A percentile compares a stretch with the other conserved stretches of the same genome.
These are phyloP conservation scores for Termitomyces sp. DNA, from an alignment of 768 basidiomycete genomes.

Conservation along the genomic window DNA sequence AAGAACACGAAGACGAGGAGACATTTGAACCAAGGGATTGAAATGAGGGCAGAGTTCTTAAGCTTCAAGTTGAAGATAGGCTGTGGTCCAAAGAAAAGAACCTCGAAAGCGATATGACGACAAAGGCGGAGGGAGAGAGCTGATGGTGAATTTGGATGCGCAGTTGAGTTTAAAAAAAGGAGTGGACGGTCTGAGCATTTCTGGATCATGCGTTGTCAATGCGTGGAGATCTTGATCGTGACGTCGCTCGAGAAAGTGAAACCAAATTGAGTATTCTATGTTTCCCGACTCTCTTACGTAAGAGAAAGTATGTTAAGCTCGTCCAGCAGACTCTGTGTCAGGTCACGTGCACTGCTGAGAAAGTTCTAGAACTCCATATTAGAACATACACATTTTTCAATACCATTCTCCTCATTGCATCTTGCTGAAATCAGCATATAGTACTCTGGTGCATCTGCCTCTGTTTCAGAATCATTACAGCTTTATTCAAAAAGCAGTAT, in stretches of 20 bases:
- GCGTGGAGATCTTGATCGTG: background rate
- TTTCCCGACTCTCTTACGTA: too few relatives aligned
- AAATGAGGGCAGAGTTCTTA: background rate
- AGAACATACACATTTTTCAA: too few relatives aligned
- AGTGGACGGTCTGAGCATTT: background rate
- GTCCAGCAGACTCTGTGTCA: too few relatives aligned
- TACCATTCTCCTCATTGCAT: too few relatives aligned
- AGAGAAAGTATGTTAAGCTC: too few relatives aligned
- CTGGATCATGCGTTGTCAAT: background rate
- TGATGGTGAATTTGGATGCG: background rate
- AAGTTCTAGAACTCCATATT: too few relatives aligned
- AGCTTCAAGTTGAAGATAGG: background rate
- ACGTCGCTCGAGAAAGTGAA: background rate
- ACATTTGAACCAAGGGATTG: slow-evolving; percentile 18
- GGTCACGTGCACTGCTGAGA: too few relatives aligned
- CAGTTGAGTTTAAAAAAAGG: background rate
- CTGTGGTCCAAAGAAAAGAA: background rate
- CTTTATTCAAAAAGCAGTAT: too few relatives aligned
- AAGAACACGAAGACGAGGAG: slow-evolving; percentile 63
- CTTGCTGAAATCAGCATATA: too few relatives aligned
- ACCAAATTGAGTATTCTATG: background rate
- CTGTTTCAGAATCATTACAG: too few relatives aligned
- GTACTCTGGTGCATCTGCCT: too few relatives aligned
- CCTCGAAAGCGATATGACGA: too few relatives aligned
- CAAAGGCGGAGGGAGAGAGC: background rate